A percentile compares a stretch with the other conserved stretches of the same genome.
These are phyloP conservation scores for Xanthoconium stramineum DNA, from an alignment of 768 basidiomycete species.

Conservation along the genomic window DNA sequence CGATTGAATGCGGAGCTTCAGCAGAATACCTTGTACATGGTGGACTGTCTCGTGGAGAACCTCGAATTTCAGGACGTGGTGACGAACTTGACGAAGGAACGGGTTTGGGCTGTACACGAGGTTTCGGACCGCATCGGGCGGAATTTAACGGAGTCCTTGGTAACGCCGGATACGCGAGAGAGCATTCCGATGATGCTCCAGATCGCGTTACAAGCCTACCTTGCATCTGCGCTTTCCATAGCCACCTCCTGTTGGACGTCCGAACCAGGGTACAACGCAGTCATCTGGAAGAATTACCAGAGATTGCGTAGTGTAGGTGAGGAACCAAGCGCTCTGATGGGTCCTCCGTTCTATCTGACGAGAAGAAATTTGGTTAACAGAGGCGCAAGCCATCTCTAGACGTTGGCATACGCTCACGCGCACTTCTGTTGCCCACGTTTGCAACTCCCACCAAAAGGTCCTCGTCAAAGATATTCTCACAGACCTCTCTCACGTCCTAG, in stretches of 20 bases:
- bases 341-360: background rate
- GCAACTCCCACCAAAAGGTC: background rate
- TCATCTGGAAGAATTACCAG: slow-evolving; percentile 4
- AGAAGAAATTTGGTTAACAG: background rate
- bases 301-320: slow-evolving; percentile 7
- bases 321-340: background rate
- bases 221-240: background rate
- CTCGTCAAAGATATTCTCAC: background rate
- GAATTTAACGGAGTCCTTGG: background rate
- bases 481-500: slow-evolving; percentile 1
- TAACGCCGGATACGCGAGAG: no score
- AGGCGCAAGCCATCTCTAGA: slow-evolving; percentile 10
- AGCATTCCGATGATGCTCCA: no score
- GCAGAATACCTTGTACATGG: slow-evolving; percentile 12
- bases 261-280: background rate
- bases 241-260: slow-evolving; percentile 3
- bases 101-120: background rate
- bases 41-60: slow-evolving; percentile 1
- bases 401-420: slow-evolving; percentile 9
- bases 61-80: background rate
- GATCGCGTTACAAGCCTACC: no score
- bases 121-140: background rate
- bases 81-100: background rate
- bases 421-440: background rate
- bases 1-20: slow-evolving; percentile 15